phyloP scores from a whole-genome alignment of 768 basidiomycete species.

The Cubamyces lactineus region DNA sequence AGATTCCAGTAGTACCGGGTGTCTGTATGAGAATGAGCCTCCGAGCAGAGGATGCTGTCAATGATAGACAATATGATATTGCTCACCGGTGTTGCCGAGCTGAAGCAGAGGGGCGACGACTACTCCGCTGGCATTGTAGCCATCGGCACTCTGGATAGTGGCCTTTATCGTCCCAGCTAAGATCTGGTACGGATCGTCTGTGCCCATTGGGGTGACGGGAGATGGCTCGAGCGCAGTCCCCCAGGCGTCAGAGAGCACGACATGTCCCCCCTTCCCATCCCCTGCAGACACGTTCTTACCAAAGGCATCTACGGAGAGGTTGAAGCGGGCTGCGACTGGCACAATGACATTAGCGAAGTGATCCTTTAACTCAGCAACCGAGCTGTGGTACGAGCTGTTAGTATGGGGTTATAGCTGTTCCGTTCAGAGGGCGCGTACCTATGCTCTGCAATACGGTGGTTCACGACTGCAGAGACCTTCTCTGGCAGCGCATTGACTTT shows the following conservation, averaged over 20 bases:
- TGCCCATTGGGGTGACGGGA: slow-evolving; percentile 52
- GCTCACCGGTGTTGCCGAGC: slow-evolving; percentile 32
- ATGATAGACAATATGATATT: background rate
- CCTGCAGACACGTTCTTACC: slow-evolving; percentile 42
- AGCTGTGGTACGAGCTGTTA: slow-evolving; percentile 11
- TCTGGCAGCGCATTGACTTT: slow-evolving; percentile 76
- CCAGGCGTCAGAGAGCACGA: slow-evolving; percentile 55
- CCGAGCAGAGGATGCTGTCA: background rate
- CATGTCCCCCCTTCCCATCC: slow-evolving; percentile 45
- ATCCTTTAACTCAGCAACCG: slow-evolving; percentile 47
- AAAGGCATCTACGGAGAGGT: slow-evolving; percentile 64
- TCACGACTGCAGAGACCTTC: slow-evolving; percentile 66
- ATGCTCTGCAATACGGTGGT: slow-evolving; percentile 62
- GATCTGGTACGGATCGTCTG: slow-evolving; percentile 37
- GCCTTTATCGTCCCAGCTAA: slow-evolving; percentile 40
- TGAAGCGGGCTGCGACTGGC: slow-evolving; percentile 60
- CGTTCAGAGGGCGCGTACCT: background rate
- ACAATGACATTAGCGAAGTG: slow-evolving; percentile 56
- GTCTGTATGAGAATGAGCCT: slow-evolving; percentile 33
- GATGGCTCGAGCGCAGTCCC: slow-evolving; percentile 63
- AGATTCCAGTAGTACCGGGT: slow-evolving; percentile 50
- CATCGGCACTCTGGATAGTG: slow-evolving; percentile 20
- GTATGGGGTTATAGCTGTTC: background rate
- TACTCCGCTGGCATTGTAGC: slow-evolving; percentile 25
- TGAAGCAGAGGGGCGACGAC: slow-evolving; percentile 25